A percentile compares a stretch with the other conserved stretches of the same genome.
Evolutionary conservation across 192 early-diverging fungal species (phyloP).

Genomic region (Funneliformis mosseae): DNA sequence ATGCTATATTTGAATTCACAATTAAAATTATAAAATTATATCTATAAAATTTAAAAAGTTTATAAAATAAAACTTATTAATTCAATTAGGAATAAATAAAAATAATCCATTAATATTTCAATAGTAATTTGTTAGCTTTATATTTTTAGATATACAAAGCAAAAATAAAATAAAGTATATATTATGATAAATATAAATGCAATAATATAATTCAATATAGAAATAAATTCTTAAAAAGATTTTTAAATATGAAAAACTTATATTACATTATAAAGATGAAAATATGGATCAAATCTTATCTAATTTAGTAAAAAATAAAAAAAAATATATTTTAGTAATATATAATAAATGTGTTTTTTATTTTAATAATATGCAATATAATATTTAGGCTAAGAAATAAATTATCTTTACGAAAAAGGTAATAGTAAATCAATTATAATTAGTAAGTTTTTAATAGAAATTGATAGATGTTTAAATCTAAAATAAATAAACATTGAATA

Average conservation of each 20-base stretch:
- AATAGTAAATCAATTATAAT: too few species aligned
- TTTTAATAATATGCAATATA: too few species aligned
- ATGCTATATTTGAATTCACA: background rate
- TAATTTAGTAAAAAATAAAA: background rate
- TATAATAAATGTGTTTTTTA: too few species aligned
- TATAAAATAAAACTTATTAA: background rate
- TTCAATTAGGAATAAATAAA: background rate
- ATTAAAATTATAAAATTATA: background rate
- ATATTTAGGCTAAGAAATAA: background rate
- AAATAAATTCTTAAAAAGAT: conserved; percentile 2
- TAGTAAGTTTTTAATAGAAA: conserved; percentile 8
- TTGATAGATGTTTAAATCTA: background rate
- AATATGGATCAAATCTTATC: conserved; percentile 1
- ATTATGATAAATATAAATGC: background rate
- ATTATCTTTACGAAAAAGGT: too few species aligned
- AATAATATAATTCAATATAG: background rate
- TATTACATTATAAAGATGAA: conserved; percentile 14
- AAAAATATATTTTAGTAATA: too few species aligned
- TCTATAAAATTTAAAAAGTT: conserved; percentile 3
- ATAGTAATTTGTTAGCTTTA: background rate
- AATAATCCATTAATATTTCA: background rate
- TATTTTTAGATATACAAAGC: background rate
- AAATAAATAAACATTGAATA: background rate
- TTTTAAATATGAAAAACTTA: conserved; percentile 11
- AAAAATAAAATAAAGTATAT: background rate